Evolutionary conservation across 2,329 filamentous ascomycete species (phyloP), one percentile per base, ranked within the genome.

Genomic region (Rugonectria rugulosa): DNA sequence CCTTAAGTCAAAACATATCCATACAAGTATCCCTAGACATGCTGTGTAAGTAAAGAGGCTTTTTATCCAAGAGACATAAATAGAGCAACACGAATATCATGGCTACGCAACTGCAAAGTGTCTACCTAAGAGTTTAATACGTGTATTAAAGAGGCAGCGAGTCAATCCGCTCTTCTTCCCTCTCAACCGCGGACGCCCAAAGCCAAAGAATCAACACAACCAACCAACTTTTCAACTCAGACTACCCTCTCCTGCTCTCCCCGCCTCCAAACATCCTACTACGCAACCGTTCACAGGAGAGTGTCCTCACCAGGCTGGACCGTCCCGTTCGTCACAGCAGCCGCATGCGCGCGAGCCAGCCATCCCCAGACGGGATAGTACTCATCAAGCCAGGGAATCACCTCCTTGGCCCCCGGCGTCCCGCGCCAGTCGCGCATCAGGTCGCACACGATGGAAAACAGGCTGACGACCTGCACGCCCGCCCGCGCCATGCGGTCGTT

Each of bases 401-500:
- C 70, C 73, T 87, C 78, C 26, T 70, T 65, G 21, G 81, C 74
- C 29, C 84, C 84, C 8, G 81, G 80, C 0, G 69, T 75, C 59
- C 77, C 75, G 40, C 87, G 78, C 88, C 88, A 90, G 69, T 90
- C 88, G 27, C 88, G 79, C 87, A 90, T 90, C 49, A 91, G 73
- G 62, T 90, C 88, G 66, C 82, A 83, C 14, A 87, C 76, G 56
- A 91, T 87, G 21, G 79, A 79, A 64, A 90, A 90, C 55, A 87
- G 69, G 14, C 80, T 80, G 23, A 87, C 79, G 23, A 87, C 72
- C 61, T 88, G 84, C 4, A 90, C 88, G 29, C 88, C 89, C 0
- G 88, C 87, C 20, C 76, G 68, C 51, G 83, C 77, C 87, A 91
- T 90, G 41, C 87, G 82, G 26, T 83, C 78, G 71, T 91, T 90